These are phyloP conservation scores for Ogataea haglerorum DNA, from an alignment of 805 yeast genomes.

Conservation along the genomic window DNA sequence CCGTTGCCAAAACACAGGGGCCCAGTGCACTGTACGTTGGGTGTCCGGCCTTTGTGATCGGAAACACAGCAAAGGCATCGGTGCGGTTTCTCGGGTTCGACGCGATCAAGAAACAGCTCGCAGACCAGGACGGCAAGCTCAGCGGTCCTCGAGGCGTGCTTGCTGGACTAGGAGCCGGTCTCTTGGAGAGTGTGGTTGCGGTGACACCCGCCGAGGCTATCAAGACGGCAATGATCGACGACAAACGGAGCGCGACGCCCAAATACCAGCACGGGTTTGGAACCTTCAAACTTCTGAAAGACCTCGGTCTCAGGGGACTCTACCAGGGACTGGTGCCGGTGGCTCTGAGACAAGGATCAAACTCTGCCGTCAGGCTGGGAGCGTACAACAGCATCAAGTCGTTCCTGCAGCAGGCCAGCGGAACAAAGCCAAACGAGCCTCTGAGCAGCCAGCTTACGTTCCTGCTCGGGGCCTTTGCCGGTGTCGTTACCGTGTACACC, in stretches of 20 bases:
- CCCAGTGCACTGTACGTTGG: slow-evolving; percentile 81
- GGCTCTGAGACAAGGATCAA: slow-evolving; percentile 92
- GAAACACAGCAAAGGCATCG: slow-evolving; percentile 95
- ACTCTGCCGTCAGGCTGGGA: slow-evolving; percentile 91
- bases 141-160: slow-evolving; percentile 88
- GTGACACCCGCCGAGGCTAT: slow-evolving; percentile 97
- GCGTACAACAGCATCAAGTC: slow-evolving; percentile 87
- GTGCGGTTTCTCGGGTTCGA: slow-evolving; percentile 93
- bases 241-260: slow-evolving; percentile 72
- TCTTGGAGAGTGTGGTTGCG: slow-evolving; percentile 85
- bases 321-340: slow-evolving; percentile 92
- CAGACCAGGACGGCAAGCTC: slow-evolving; percentile 82
- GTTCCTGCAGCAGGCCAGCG: slow-evolving; percentile 65
- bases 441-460: slow-evolving; percentile 78
- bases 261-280: slow-evolving; percentile 74
- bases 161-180: slow-evolving; percentile 98
- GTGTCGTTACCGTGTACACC: slow-evolving; percentile 82
- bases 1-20: slow-evolving; percentile 76
- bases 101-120: slow-evolving; percentile 68
- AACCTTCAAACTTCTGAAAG: slow-evolving; percentile 60
- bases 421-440: slow-evolving; percentile 66
- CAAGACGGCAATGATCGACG: slow-evolving; percentile 94
- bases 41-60: slow-evolving; percentile 94
- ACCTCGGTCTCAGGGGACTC: slow-evolving; percentile 78
- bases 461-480: slow-evolving; percentile 86